phyloP scores from a whole-genome alignment of 345 rosid genomes.

The Cardamine chenopodiifolia region DNA sequence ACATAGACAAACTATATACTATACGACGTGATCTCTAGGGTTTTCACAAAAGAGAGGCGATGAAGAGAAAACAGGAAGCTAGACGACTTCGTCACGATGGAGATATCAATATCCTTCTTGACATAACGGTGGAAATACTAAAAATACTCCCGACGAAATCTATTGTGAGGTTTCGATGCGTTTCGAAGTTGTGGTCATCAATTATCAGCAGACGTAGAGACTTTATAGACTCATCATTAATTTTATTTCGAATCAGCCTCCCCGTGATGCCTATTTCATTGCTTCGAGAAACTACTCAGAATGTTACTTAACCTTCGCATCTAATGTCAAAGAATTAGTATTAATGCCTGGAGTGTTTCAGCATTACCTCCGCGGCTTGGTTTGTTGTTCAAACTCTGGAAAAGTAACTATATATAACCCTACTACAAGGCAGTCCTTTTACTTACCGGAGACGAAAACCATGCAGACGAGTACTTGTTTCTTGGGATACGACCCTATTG shows the following conservation, averaged over 20 bases:
- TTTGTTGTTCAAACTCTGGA: too few relatives aligned
- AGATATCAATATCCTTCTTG: background rate
- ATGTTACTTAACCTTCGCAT: too few relatives aligned
- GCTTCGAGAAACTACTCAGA: too few relatives aligned
- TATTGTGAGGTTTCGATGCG: background rate
- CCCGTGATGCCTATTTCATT: too few relatives aligned
- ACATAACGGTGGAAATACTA: constrained; percentile 6
- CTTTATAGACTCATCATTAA: background rate
- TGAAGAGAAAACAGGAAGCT: background rate
- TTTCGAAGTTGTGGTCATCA: constrained; percentile 4
- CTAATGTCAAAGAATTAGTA: too few relatives aligned
- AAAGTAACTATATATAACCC: background rate
- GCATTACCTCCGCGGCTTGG: too few relatives aligned
- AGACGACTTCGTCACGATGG: background rate
- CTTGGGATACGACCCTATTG: constrained; percentile 13
- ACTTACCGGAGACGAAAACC: background rate
- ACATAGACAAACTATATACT: too few relatives aligned
- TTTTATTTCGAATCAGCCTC: too few relatives aligned
- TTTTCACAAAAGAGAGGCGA: background rate
- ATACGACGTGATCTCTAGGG: background rate
- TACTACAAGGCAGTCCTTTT: constrained; percentile 2
- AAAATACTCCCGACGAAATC: constrained; percentile 7
- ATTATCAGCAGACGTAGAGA: background rate
- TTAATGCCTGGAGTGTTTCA: too few relatives aligned
- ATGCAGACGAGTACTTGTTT: background rate